A percentile compares a stretch with the other conserved stretches of the same genome.
Evolutionary conservation across 768 basidiomycete species (phyloP).

Genomic region (Lactifluus subvellereus): DNA sequence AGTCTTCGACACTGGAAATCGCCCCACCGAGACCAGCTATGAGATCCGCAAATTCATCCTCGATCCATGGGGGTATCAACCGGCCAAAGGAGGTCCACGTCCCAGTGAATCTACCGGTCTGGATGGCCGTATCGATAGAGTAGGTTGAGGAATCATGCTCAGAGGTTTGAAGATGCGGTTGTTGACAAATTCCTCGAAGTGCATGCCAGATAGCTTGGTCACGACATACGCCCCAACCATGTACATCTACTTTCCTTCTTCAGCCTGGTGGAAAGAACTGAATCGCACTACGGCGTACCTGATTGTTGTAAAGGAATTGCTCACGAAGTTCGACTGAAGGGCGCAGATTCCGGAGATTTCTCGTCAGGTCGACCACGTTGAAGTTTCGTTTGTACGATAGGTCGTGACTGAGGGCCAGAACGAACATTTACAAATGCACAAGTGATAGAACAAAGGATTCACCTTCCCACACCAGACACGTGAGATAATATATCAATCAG

Average conservation of each 20-base stretch:
- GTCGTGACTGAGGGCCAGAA: conserved; percentile 7
- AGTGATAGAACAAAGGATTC: neutral
- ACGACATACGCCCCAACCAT: conserved; percentile 34
- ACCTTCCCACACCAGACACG: conserved; percentile 38
- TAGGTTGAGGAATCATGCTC: conserved; percentile 39
- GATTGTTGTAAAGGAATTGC: conserved; percentile 37
- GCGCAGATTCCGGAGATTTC: conserved; percentile 30
- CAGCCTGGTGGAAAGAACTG: neutral
- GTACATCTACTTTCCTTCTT: conserved; percentile 34
- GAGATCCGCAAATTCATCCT: no score
- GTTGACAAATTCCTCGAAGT: conserved; percentile 37
- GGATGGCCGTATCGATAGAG: conserved; percentile 21
- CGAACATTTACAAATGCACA: neutral
- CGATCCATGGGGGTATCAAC: conserved; percentile 29
- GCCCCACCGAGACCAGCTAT: no score
- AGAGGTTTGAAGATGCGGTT: conserved; percentile 25
- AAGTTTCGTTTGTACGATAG: neutral
- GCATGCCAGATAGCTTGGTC: conserved; percentile 29
- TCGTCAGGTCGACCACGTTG: conserved; percentile 3
- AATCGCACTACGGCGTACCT: conserved; percentile 24
- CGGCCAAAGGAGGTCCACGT: conserved; percentile 33
- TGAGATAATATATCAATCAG: conserved; percentile 38
- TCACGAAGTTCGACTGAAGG: conserved; percentile 37
- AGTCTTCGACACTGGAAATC: no score
- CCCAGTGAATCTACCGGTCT: no score